Evolutionary conservation across 805 yeast species (phyloP).

Genomic region (Grigorovia yakushimaensis): DNA sequence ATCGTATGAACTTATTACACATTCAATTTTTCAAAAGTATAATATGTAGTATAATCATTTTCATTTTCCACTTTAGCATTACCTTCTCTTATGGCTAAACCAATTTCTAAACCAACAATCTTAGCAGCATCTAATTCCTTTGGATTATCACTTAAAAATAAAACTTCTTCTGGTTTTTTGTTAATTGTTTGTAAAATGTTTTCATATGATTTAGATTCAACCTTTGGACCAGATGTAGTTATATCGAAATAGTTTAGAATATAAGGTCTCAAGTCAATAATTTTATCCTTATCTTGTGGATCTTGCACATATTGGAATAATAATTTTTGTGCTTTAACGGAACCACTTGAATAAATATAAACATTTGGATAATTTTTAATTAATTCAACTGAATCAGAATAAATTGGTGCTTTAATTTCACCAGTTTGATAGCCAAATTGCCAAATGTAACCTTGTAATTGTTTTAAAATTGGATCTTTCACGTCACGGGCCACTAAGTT

Average conservation of each 20-base stretch:
- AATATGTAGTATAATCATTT: slow-evolving; percentile 3
- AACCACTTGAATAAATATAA: slow-evolving; percentile 83
- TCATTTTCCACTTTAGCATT: slow-evolving; percentile 39
- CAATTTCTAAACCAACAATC: slow-evolving; percentile 49
- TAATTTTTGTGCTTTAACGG: slow-evolving; percentile 76
- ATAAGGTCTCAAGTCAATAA: slow-evolving; percentile 42
- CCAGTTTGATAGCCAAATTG: slow-evolving; percentile 69
- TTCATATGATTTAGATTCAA: slow-evolving; percentile 44
- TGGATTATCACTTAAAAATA: slow-evolving; percentile 76
- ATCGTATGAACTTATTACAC: not conserved
- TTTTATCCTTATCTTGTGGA: slow-evolving; percentile 18
- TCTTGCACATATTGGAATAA: slow-evolving; percentile 37
- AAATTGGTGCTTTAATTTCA: slow-evolving; percentile 66
- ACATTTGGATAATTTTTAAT: slow-evolving; percentile 34
- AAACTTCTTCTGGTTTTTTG: slow-evolving; percentile 27
- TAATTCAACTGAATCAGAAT: slow-evolving; percentile 55
- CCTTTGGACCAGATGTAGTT: slow-evolving; percentile 69
- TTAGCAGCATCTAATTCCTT: slow-evolving; percentile 69
- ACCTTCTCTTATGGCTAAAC: slow-evolving; percentile 64
- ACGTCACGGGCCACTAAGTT: slow-evolving; percentile 54
- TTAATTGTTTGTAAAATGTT: slow-evolving; percentile 41
- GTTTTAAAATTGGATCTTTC: slow-evolving; percentile 68
- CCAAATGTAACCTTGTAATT: slow-evolving; percentile 82
- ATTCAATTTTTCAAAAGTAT: slow-evolving; percentile 1
- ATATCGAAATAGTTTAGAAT: slow-evolving; percentile 76